Percentiles rank a stretch among this genome's conserved stretches.
Evolutionary conservation across 345 rosid genomes (phyloP).

Genomic region (Corymbia maculata): DNA sequence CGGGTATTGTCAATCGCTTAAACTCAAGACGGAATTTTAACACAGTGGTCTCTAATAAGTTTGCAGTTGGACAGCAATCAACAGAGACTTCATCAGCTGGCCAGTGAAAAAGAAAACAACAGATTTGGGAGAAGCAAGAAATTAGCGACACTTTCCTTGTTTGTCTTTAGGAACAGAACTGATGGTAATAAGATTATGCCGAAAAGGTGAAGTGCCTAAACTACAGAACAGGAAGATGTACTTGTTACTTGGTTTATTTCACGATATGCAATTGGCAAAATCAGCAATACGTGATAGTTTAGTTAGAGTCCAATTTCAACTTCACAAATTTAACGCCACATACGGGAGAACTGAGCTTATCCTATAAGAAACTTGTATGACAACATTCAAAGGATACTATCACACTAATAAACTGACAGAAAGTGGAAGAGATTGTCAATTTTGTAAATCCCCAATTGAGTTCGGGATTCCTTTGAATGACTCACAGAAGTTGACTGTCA

Average conservation of each 20-base stretch:
- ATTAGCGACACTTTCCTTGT: background rate
- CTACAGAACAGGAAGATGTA: background rate
- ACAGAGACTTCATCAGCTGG: background rate
- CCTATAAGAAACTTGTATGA: background rate
- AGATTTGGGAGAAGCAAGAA: background rate
- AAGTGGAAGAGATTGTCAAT: background rate
- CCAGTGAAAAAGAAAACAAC: background rate
- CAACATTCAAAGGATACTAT: background rate
- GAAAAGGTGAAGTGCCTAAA: background rate
- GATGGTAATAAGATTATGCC: background rate
- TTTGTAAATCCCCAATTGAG: background rate
- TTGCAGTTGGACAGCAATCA: background rate
- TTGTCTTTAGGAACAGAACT: background rate
- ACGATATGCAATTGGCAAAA: background rate
- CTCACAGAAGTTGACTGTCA: accelerated
- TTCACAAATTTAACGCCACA: background rate
- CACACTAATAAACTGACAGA: background rate
- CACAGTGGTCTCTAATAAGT: background rate
- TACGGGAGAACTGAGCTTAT: background rate
- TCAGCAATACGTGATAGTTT: background rate
- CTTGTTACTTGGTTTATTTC: background rate
- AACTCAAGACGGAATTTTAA: background rate
- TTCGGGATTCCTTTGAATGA: background rate
- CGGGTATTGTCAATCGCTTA: no score
- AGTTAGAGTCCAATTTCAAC: background rate